Base-by-base conservation (phyloP, 495 filamentous ascomycete species). In the Penicillium goetzii region DNA sequence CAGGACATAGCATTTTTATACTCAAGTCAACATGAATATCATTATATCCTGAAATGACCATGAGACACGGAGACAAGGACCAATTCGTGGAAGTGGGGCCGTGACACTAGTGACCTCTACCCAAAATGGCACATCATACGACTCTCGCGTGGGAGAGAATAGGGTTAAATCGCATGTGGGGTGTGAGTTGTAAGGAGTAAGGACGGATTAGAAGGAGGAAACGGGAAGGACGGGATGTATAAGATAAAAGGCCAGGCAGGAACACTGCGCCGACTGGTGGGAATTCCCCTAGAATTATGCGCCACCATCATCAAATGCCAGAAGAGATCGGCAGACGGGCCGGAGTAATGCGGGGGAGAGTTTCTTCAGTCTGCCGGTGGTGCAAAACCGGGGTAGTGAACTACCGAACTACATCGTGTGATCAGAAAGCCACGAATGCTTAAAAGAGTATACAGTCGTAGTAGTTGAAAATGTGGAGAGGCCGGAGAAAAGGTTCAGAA, bases 261-360 rank as follows among this genome's bases (percentile, higher is more conserved):
- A 41, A 15, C 38, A n/a, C 28, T n/a, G 49, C 41, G 32, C 62
- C 59, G 62, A 68, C 66, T 68, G 66, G 66, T 68, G 66, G 65
- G 56, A 66, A 52, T 50, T 43, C 58, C 58, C 7, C 25, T 43
- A 47, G 12, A 51, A 15, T 11, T 34, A n/a, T 23, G 45, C 30
- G 25, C 23, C 61, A 58, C 50, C 30, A 33, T 2, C 11, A 5
- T 0, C 33, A 3, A 23, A 55, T n/a, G 2, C 28, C 12, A 3
- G n/a, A 12, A 36, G 9, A 32, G 41, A 10, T 58, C 23, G 26
- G 21, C 47, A 19, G 10, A 26, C 15, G 14, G 47, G 3, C 25
- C 25, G 47, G 41, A 50, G 47, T 15, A 38, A 5, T 38, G 41
- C 36, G 33, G 50, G 43, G 50, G 56, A 30, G 43, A 30, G 33